Evolutionary conservation across 306 rosid genomes (phyloP), one percentile per base, ranked within the genome.

Genomic region (Senna siamea): DNA sequence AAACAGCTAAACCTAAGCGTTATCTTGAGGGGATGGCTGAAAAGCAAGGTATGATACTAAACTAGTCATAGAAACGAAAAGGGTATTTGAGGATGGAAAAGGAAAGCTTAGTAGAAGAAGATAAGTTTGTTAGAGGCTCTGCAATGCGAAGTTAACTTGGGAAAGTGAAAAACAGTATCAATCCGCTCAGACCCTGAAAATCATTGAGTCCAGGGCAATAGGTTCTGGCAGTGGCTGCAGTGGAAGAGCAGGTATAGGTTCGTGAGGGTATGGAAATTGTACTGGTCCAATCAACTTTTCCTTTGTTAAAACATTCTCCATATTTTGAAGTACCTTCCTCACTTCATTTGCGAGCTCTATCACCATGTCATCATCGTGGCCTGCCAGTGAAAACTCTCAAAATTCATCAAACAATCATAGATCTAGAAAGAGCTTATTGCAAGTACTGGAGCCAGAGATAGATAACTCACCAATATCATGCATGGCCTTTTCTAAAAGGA

Each of bases 301-400:
- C 69, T 67, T 86, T 0, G 56, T 58, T 53, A 72, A 37, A 34
- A 72, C 90, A 23, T 81, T 85, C 22, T 75, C 94, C 6, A 44
- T 64, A 12, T 55, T 73, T 78, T 87, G 93, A 76, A 95, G 96
- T 22, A 77, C 87, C 65, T 90, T 88, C 82, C 98, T 86, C 85
- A 95, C 99, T 81, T 86, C 93, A 67, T 88, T 84, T 5, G 99
- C 99, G 38, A 95, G 98, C 74, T 92, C 98, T 50, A 95, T 92
- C 81, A 95, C 93, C 11, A 50, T 51, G 76, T 92, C 97, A 0
- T 92, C 99, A 58, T 88, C 97, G 50, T 90, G 98, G 17, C 92
- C 99, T 94, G 90, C 23, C 74, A 64, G 68, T 18, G 47, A 70
- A 59, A 75, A 17, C 37, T 11, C 69, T 50, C 50, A 40, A 18